These are phyloP conservation scores for Fusarium sp. DNA, from an alignment of 2,329 filamentous ascomycete species.

Conservation along the genomic window DNA sequence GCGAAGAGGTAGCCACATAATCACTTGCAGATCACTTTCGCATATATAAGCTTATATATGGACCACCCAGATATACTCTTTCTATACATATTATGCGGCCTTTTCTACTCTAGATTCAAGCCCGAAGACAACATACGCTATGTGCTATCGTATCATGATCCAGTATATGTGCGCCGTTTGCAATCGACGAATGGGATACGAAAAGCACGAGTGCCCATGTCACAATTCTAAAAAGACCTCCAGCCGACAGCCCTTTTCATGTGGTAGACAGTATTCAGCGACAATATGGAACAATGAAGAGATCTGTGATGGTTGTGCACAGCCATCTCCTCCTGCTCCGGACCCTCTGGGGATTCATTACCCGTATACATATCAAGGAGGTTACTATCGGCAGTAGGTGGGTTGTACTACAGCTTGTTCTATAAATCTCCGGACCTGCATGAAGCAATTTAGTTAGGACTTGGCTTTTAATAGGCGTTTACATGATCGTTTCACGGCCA, in stretches of 20 bases:
- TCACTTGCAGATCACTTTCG: too few species aligned
- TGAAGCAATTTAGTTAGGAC: too few species aligned
- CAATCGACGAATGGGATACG: background rate
- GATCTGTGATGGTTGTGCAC: background rate
- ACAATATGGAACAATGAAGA: constrained; percentile 9
- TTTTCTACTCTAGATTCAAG: too few species aligned
- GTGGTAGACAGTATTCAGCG: background rate
- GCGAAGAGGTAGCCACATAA: too few species aligned
- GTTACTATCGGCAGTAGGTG: background rate
- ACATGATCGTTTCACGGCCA: too few species aligned
- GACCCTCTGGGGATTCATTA: background rate
- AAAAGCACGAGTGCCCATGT: background rate
- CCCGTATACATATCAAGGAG: background rate
- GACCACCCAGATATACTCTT: too few species aligned
- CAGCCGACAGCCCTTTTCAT: background rate
- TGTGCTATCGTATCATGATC: constrained; percentile 11
- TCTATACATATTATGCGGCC: too few species aligned
- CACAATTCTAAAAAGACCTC: background rate
- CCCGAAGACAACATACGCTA: background rate
- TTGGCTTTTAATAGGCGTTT: too few species aligned
- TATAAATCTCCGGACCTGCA: too few species aligned
- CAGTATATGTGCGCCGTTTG: constrained; percentile 15
- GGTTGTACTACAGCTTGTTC: background rate
- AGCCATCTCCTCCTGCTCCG: background rate
- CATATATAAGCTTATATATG: too few species aligned